Conservation (phyloP, 768 basidiomycete species). For the Pholiota microspora region DNA sequence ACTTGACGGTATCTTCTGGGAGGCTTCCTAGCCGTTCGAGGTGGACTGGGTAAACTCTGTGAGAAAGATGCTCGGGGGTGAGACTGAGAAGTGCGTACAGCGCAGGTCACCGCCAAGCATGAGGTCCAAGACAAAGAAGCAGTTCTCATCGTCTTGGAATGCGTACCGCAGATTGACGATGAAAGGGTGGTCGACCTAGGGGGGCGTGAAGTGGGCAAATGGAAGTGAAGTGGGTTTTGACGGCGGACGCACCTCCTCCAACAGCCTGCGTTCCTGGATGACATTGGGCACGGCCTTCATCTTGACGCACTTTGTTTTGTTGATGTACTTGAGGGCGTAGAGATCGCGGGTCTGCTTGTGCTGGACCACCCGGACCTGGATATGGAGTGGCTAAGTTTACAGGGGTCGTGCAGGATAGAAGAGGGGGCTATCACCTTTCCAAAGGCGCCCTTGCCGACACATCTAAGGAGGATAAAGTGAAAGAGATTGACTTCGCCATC, state of each 20-base stretch:
- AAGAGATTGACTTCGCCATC: constrained; percentile 95
- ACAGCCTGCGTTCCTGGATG: constrained; percentile 89
- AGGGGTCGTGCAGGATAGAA: not conserved
- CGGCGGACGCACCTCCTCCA: constrained; percentile 95
- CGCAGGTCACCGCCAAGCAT: constrained; percentile 96
- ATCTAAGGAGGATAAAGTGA: constrained; percentile 91
- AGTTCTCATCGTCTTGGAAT: constrained; percentile 98
- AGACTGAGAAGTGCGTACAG: constrained; percentile 52
- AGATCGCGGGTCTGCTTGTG: constrained; percentile 97
- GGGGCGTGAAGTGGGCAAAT: constrained; percentile 1
- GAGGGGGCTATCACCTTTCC: constrained; percentile 75
- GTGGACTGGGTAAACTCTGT: constrained; percentile 57
- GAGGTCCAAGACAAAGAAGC: constrained; percentile 96
- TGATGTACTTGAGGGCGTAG: constrained; percentile 99
- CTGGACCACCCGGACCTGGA: constrained; percentile 97
- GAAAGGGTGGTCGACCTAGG: constrained; percentile 90
- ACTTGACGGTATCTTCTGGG: constrained; percentile 76
- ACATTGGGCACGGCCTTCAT: constrained; percentile 99
- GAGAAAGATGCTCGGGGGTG: not conserved
- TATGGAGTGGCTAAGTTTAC: constrained; percentile 17
- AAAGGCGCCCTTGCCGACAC: constrained; percentile 98
- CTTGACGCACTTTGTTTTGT: constrained; percentile 96
- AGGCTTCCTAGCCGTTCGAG: constrained; percentile 78
- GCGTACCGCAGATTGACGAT: constrained; percentile 95
- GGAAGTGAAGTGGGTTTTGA: constrained; percentile 4